Conservation (phyloP, 2,329 filamentous ascomycete genomes). For the Hypomyces perniciosus region DNA sequence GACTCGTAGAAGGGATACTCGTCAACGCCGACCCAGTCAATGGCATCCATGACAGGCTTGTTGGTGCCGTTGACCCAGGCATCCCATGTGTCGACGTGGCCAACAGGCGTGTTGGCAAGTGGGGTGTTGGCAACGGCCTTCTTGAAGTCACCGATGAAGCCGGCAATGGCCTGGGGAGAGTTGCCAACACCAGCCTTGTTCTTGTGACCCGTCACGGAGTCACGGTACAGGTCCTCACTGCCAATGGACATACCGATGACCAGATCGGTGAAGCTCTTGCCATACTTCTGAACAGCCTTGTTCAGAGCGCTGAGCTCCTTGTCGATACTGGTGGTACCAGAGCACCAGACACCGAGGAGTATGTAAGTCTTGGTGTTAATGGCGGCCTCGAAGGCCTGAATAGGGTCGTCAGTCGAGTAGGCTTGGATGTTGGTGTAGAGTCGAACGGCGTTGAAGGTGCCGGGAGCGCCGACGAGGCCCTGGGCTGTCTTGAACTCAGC, state of each 20-base stretch:
- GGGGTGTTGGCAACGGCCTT: constrained; percentile 44
- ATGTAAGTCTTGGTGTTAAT: constrained; percentile 54
- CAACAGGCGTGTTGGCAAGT: constrained; percentile 46
- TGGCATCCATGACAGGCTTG: constrained; percentile 52
- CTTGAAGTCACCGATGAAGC: constrained; percentile 62
- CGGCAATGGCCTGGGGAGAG: constrained; percentile 51
- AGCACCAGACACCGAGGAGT: constrained; percentile 60
- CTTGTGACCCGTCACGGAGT: constrained; percentile 53
- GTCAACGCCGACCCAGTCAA: constrained; percentile 60
- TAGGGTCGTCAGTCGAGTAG: constrained; percentile 64
- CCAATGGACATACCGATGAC: constrained; percentile 61
- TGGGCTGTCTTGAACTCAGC: constrained; percentile 39
- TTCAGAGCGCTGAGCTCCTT: constrained; percentile 56
- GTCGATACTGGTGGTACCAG: constrained; percentile 48
- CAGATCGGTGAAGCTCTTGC: constrained; percentile 46
- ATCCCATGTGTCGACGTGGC: constrained; percentile 66
- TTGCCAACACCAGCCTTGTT: constrained; percentile 58
- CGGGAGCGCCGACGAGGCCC: constrained; percentile 35
- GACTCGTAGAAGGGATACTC: constrained; percentile 63
- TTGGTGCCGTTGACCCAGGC: constrained; percentile 55
- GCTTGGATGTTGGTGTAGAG: constrained; percentile 64
- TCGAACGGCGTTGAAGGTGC: constrained; percentile 52
- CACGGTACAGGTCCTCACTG: constrained; percentile 62
- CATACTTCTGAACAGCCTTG: constrained; percentile 48
- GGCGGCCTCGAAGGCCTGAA: constrained; percentile 73